These are phyloP conservation scores for Fusarium marasasianum DNA, from an alignment of 2,329 filamentous ascomycete genomes.

Conservation along the genomic window DNA sequence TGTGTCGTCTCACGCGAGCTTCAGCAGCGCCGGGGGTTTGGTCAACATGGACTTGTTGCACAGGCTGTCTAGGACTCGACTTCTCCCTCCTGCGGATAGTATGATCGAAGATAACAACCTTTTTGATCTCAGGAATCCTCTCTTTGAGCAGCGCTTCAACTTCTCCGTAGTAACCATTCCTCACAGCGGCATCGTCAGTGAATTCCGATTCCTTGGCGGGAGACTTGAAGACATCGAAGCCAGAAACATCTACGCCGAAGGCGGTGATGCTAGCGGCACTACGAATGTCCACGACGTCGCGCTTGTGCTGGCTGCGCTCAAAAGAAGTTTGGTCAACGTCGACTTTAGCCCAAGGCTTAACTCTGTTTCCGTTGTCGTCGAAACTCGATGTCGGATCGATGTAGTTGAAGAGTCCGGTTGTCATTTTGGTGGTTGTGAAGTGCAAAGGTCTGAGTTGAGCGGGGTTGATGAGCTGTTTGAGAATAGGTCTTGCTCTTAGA, in stretches of 20 bases:
- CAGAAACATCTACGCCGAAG: constrained; percentile 40
- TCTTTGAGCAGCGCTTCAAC: constrained; percentile 65
- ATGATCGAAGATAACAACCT: constrained; percentile 77
- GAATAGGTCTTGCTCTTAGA: not conserved
- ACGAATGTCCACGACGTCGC: constrained; percentile 39
- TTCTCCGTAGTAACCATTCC: constrained; percentile 68
- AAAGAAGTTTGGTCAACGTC: constrained; percentile 37
- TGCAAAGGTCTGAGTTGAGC: not conserved
- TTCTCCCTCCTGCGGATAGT: constrained; percentile 69
- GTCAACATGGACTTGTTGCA: constrained; percentile 77
- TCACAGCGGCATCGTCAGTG: constrained; percentile 63
- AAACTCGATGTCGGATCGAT: constrained; percentile 30
- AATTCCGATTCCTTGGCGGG: constrained; percentile 62
- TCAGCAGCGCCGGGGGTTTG: constrained; percentile 72
- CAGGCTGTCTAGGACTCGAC: constrained; percentile 68
- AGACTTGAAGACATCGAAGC: constrained; percentile 38
- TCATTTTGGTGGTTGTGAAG: constrained; percentile 17
- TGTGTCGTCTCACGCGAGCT: constrained; percentile 68
- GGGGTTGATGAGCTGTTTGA: constrained; percentile 7
- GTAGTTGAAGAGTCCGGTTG: constrained; percentile 30
- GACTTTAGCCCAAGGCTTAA: constrained; percentile 39
- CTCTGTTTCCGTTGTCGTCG: constrained; percentile 4
- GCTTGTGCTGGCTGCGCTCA: constrained; percentile 27
- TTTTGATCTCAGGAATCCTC: constrained; percentile 64
- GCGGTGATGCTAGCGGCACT: constrained; percentile 9